These are phyloP conservation scores for Kwoniella pini DNA, from an alignment of 768 basidiomycete species.

Conservation along the genomic window DNA sequence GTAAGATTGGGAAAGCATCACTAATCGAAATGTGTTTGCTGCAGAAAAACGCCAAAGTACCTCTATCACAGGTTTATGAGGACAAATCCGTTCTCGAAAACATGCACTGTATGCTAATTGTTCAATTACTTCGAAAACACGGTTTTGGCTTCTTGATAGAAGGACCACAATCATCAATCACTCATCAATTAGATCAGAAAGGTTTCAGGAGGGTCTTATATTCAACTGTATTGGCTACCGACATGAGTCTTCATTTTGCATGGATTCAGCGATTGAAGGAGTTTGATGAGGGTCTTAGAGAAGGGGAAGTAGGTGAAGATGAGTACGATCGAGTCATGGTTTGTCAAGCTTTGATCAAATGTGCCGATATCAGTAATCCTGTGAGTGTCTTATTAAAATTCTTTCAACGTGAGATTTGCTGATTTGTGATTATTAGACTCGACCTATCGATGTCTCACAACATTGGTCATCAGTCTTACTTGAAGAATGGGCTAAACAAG, in stretches of 20 bases:
- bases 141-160: slow-evolving; percentile 63
- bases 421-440: slow-evolving; percentile 63
- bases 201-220: slow-evolving; percentile 73
- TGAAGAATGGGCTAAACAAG: slow-evolving; percentile 88
- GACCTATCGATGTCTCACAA: slow-evolving; percentile 85
- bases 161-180: slow-evolving; percentile 27
- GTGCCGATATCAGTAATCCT: slow-evolving; percentile 97
- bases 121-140: slow-evolving; percentile 76
- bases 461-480: slow-evolving; percentile 88
- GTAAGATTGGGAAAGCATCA: background rate
- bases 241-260: slow-evolving; percentile 85
- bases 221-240: slow-evolving; percentile 83
- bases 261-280: slow-evolving; percentile 72
- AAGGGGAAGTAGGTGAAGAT: slow-evolving; percentile 15
- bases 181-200: slow-evolving; percentile 35
- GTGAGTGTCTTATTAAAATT: slow-evolving; percentile 60
- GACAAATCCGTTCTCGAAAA: slow-evolving; percentile 84
- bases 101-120: slow-evolving; percentile 81
- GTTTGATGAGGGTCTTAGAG: slow-evolving; percentile 55
- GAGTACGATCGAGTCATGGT: slow-evolving; percentile 66
- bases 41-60: slow-evolving; percentile 90
- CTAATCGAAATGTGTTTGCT: background rate
- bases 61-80: slow-evolving; percentile 82
- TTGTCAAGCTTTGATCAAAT: slow-evolving; percentile 91
- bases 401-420: background rate